phyloP scores from a whole-genome alignment of 345 rosid species.

The Citropsis articulata region DNA sequence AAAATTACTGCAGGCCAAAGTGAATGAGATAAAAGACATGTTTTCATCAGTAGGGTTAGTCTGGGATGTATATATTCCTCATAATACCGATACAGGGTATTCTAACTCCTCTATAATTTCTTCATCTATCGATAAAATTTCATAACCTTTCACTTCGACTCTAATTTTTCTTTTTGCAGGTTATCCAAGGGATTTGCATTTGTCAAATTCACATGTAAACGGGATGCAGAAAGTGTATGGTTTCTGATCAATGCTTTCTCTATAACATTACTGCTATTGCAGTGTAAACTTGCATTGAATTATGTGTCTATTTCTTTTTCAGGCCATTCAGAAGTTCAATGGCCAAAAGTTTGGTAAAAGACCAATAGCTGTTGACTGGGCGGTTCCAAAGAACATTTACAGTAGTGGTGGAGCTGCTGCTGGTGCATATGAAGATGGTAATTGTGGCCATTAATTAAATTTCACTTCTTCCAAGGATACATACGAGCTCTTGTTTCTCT shows the following conservation, averaged over 20 bases:
- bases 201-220: conserved; percentile 88
- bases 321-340: conserved; percentile 95
- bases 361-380: conserved; percentile 96
- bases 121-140: neutral
- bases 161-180: conserved; percentile 42
- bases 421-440: conserved; percentile 60
- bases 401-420: conserved; percentile 39
- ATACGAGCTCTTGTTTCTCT: neutral
- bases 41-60: conserved; percentile 85
- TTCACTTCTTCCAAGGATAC: neutral
- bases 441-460: conserved; percentile 15
- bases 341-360: conserved; percentile 67
- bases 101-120: conserved; percentile 8
- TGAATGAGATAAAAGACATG: conserved; percentile 49
- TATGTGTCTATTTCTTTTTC: conserved; percentile 20
- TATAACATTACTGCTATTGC: neutral
- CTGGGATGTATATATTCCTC: conserved; percentile 85
- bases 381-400: conserved; percentile 85
- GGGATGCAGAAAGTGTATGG: conserved; percentile 80
- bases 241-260: conserved; percentile 15
- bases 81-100: conserved; percentile 75
- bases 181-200: conserved; percentile 90
- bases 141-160: neutral
- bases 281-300: conserved; percentile 10
- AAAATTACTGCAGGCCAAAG: conserved; percentile 57